Percentiles rank a stretch among this genome's conserved stretches.
These are phyloP conservation scores for Cladosporium sp. DNA, from an alignment of 2,329 filamentous ascomycete genomes.

Conservation along the genomic window DNA sequence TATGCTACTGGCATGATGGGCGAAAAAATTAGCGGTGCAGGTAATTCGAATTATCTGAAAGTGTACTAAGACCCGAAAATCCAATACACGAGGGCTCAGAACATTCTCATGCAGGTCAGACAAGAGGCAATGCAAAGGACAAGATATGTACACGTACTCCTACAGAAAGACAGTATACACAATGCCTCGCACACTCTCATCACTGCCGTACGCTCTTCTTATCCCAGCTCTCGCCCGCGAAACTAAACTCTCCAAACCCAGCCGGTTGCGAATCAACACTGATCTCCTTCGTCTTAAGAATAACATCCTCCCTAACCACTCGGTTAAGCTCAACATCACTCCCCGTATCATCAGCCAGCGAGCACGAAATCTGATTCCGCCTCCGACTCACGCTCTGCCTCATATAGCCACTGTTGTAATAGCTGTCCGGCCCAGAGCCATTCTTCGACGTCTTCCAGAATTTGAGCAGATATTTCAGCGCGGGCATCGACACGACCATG, in stretches of 20 bases:
- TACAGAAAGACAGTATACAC: background rate
- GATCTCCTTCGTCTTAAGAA: constrained; percentile 8
- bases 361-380: background rate
- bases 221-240: background rate
- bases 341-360: constrained; percentile 8
- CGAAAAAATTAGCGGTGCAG: background rate
- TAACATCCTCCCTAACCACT: background rate
- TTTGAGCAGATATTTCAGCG: constrained; percentile 5
- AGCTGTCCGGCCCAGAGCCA: background rate
- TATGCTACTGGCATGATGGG: background rate
- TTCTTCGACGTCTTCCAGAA: background rate
- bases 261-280: constrained; percentile 5
- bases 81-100: background rate
- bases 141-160: background rate
- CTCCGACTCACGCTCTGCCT: background rate
- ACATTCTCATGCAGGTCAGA: background rate
- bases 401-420: background rate
- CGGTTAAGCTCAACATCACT: constrained; percentile 13
- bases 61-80: background rate
- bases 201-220: background rate
- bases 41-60: background rate
- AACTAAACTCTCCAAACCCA: background rate
- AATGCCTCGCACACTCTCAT: background rate
- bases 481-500: constrained; percentile 8
- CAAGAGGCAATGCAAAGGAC: background rate